Conservation (phyloP, 768 basidiomycete genomes). For the Rhodotorula kratochvilovae region DNA sequence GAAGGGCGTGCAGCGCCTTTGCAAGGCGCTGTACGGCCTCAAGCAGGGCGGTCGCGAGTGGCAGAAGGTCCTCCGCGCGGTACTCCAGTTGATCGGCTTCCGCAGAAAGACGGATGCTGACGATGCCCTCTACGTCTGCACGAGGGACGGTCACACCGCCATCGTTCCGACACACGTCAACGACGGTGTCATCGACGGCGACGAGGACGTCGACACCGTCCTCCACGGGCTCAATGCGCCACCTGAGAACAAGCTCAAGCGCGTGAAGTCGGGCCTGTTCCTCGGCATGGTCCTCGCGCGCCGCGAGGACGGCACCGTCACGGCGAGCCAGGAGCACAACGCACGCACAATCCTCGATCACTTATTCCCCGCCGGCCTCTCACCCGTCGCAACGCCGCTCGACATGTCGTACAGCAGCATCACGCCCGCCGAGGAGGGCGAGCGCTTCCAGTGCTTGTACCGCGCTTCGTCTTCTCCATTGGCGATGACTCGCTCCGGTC, state of each 20-base stretch:
- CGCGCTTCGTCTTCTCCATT: not conserved
- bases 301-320: not conserved
- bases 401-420: slow-evolving; percentile 20
- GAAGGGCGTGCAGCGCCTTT: slow-evolving; percentile 26
- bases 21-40: slow-evolving; percentile 52
- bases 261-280: not conserved
- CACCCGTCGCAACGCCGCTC: slow-evolving; percentile 47
- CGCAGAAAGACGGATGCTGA: not conserved
- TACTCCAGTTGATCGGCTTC: slow-evolving; percentile 38
- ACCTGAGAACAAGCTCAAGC: not conserved
- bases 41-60: slow-evolving; percentile 51
- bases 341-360: slow-evolving; percentile 45
- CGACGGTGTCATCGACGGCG: not conserved
- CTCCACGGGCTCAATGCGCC: not conserved
- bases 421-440: not conserved
- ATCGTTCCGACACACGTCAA: not conserved
- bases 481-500: not conserved
- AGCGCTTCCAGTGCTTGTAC: not conserved
- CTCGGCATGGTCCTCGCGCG: not conserved
- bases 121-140: not conserved
- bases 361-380: slow-evolving; percentile 45
- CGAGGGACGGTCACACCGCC: not conserved
- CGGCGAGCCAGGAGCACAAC: slow-evolving; percentile 36
- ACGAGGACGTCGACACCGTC: not conserved
- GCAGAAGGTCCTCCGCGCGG: slow-evolving; percentile 47